Conservation (phyloP, 306 rosid genomes). For the Cucumis hystrix region DNA sequence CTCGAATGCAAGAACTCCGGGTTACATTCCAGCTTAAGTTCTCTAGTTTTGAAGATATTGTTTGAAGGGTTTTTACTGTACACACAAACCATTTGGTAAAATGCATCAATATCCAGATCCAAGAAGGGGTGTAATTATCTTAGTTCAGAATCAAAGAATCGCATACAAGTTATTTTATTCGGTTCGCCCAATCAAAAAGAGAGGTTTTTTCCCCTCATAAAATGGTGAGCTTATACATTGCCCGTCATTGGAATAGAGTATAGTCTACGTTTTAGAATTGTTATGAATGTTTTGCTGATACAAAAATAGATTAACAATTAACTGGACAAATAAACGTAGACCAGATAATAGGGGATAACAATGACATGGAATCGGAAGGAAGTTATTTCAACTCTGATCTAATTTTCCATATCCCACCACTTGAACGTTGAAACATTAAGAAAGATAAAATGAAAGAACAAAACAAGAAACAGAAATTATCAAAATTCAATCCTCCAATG, state of each 20-base stretch:
- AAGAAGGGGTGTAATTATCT: not conserved
- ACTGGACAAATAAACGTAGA: not conserved
- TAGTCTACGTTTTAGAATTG: not conserved
- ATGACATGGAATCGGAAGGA: not conserved
- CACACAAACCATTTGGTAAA: not conserved
- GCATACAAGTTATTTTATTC: not conserved
- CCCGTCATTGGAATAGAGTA: not conserved
- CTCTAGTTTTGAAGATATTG: slow-evolving; percentile 37
- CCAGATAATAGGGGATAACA: not conserved
- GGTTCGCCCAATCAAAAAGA: not conserved
- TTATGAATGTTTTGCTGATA: not conserved
- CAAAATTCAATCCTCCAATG: not conserved
- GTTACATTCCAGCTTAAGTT: slow-evolving; percentile 34
- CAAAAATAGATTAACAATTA: not conserved
- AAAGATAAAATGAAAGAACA: not conserved
- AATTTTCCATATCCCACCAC: not conserved
- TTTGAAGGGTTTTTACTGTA: slow-evolving; percentile 26
- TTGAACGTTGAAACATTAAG: not conserved
- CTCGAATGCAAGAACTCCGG: slow-evolving; percentile 20
- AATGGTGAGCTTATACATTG: not conserved
- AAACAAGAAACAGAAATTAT: not conserved
- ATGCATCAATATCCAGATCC: not conserved
- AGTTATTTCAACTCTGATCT: not conserved
- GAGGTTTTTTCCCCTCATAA: not conserved
- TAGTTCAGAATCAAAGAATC: not conserved